A percentile compares a stretch with the other conserved stretches of the same genome.
These are phyloP conservation scores for Amylocarpus encephaloides DNA, from an alignment of 2,329 filamentous ascomycete genomes.

Conservation along the genomic window DNA sequence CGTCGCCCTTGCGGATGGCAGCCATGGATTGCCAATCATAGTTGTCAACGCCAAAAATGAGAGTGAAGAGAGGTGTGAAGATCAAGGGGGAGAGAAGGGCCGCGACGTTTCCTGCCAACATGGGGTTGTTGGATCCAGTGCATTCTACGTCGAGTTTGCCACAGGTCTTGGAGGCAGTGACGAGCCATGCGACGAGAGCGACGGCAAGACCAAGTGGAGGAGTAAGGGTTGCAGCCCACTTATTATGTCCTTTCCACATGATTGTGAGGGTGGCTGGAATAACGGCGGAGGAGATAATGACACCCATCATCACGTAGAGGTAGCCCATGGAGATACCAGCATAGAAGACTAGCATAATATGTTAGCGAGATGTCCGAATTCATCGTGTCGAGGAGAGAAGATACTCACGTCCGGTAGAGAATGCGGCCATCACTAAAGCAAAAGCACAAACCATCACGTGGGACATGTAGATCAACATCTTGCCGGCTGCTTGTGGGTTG, in stretches of 20 bases:
- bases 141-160: conserved; percentile 63
- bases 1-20: conserved; percentile 70
- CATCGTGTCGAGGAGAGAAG: background rate
- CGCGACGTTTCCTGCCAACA: conserved; percentile 81
- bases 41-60: conserved; percentile 55
- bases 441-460: conserved; percentile 70
- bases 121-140: conserved; percentile 79
- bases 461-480: conserved; percentile 71
- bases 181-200: conserved; percentile 70
- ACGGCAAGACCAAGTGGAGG: conserved; percentile 64
- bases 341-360: conserved; percentile 35
- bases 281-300: conserved; percentile 80
- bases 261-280: conserved; percentile 76
- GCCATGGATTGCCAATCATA: conserved; percentile 87
- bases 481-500: conserved; percentile 69
- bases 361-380: background rate
- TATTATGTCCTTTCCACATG: conserved; percentile 74
- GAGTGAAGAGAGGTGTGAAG: conserved; percentile 70
- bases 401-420: conserved; percentile 57
- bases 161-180: conserved; percentile 64
- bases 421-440: conserved; percentile 68
- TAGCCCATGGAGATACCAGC: conserved; percentile 77
- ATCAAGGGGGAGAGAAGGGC: conserved; percentile 71
- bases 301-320: conserved; percentile 84
- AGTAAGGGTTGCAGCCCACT: conserved; percentile 62